Evolutionary conservation across 345 rosid species (phyloP), one percentile per base, ranked within the genome.

Genomic region (Murraya paniculata): DNA sequence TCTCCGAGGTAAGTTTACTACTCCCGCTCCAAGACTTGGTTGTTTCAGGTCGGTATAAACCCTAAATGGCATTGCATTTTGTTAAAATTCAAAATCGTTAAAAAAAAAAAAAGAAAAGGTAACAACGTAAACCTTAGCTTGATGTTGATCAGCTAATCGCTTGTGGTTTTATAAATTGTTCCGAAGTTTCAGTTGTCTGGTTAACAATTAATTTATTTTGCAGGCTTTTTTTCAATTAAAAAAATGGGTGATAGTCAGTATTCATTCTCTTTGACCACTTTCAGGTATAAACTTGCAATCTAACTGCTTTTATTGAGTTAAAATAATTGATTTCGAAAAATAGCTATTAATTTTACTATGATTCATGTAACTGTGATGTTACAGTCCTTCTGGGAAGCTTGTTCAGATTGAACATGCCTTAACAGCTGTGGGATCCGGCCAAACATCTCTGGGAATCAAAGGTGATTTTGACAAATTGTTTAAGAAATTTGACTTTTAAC

Each of bases 381-480:
- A 60, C 88, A 95, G 97, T 77, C 99, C 99, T 76, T 93, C 99
- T 22, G 98, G 99, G 18, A 93, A 95, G 93, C 94, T 95, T 30
- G 99, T 95, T 82, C 98, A 95, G 92, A 95, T 92, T 58, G 99
- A 95, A 81, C 98, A 95, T 78, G 99, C 99, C 45, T 81, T 95
- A 74, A 93, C 96, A 4, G 97, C 97, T 14, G 99, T 95, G 31
- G 94, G 98, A 60, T 95, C 98, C 9, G 97, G 99, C 21, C 99
- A 95, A 78, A 95, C 99, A 7, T 95, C 99, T 35, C 79, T 95
- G 16, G 98, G 99, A 24, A 95, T 95, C 80, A 92, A 93, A 89
- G 99, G 98, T 95, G 38, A 70, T 79, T 75, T 45, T 53, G 27
- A 21, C 22, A 10, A 7, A 22, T n/a, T 50, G 2, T 50, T 14